Evolutionary conservation across 1,284 basidiomycete genomes (phyloP), one percentile per base, ranked within the genome.

Genomic region (Bondarzewia mesenterica): DNA sequence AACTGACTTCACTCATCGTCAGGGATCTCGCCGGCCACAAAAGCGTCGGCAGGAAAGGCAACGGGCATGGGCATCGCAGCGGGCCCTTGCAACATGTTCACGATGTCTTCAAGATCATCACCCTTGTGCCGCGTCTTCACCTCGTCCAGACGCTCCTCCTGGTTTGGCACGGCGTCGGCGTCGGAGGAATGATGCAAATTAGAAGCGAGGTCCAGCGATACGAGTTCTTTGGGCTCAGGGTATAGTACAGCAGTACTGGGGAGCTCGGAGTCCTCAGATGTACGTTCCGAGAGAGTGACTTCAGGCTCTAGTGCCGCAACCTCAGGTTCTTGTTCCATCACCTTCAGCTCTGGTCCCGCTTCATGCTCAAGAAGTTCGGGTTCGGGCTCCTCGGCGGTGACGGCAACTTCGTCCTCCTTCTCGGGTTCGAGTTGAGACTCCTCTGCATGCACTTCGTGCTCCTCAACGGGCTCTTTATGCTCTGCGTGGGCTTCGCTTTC

Each of bases 101-200:
- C 77, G 47, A 85, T 77, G 49, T 78, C 75, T 59, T 78, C 84
- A 25, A 82, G 68, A 25, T 82, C 74, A 44, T 63, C 57, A 14
- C 61, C 69, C 53, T 56, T 38, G 14, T 22, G 25, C 44, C 58
- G 51, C 15, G 6, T 15, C 40, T 54, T 54, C 14, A 51, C 49
- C 18, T 54, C 49, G 35, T 54, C 53, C 40, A 47, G 18, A 14
- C 41, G 47, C 29, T 37, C 16, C 37, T 53, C 52, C 35, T 40
- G 41, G 18, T 45, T 47, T 26, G 32, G 39, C 21, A 56, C 52
- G 8, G 53, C 49, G 29, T 42, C 51, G 16, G 50, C 52, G 42
- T 58, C 50, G 29, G 5, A 52, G 35, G 56, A 52, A 47, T 61
- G 56, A 26, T 55, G 49, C 44, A 41, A 22, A 21, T 59, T 59